phyloP scores from a whole-genome alignment of 331 rosid genomes.

The Pyrus hybrid region DNA sequence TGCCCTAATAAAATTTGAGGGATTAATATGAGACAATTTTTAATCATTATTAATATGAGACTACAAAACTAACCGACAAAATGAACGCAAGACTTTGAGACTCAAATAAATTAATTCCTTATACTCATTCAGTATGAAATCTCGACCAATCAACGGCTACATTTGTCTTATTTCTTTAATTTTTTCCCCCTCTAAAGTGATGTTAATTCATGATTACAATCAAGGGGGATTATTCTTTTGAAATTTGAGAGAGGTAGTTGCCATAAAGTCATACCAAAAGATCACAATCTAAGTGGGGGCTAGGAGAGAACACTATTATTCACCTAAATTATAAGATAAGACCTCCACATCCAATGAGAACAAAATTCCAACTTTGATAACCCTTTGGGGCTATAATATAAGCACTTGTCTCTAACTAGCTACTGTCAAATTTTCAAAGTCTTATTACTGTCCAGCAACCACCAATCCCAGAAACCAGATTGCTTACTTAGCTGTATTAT shows the following conservation, averaged over 20 bases:
- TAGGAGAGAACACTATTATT: constrained; percentile 3
- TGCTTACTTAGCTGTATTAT: neutral
- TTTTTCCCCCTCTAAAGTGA: neutral
- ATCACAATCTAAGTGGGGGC: constrained; percentile 10
- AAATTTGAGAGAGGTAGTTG: neutral
- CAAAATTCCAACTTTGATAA: neutral
- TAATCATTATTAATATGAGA: too few relatives aligned
- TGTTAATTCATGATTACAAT: too few relatives aligned
- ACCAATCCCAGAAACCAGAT: neutral
- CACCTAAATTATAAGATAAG: constrained; percentile 3
- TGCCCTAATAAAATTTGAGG: too few relatives aligned
- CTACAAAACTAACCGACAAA: neutral
- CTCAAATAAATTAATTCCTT: neutral
- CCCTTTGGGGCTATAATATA: neutral
- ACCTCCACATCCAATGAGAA: neutral
- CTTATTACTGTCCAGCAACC: neutral
- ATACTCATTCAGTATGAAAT: too few relatives aligned
- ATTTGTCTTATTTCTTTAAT: neutral
- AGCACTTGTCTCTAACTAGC: neutral
- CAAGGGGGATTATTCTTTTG: neutral
- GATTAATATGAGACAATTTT: too few relatives aligned
- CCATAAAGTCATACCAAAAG: neutral
- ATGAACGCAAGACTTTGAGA: neutral
- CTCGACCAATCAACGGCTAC: neutral
- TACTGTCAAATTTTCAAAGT: neutral